phyloP scores from a whole-genome alignment of 257 asterid species.

The Przewalskia tangutica region DNA sequence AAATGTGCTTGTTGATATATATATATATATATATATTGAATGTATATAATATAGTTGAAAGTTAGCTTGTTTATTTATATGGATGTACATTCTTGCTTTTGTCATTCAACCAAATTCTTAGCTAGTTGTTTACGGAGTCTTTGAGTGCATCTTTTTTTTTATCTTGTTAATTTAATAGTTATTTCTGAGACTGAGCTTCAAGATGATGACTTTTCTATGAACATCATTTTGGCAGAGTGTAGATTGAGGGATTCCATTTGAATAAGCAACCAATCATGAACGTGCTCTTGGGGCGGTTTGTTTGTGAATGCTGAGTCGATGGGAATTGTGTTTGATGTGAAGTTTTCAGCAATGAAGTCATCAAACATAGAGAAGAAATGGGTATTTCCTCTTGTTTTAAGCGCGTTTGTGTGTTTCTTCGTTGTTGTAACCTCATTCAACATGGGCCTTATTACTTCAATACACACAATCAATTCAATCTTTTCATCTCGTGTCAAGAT shows the following conservation, averaged over 20 bases:
- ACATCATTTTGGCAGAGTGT: slow-evolving; percentile 3
- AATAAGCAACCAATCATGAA: slow-evolving; percentile 16
- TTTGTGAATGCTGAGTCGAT: slow-evolving; percentile 12
- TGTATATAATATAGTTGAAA: not conserved
- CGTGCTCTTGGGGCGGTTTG: not conserved
- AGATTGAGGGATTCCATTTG: slow-evolving; percentile 14
- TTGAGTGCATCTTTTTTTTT: not conserved
- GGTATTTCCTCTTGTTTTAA: slow-evolving; percentile 62
- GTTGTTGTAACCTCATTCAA: slow-evolving; percentile 62
- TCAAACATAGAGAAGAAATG: slow-evolving; percentile 60
- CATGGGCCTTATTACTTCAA: slow-evolving; percentile 56
- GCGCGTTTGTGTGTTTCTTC: slow-evolving; percentile 45
- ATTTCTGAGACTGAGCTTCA: not conserved
- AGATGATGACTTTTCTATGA: not conserved
- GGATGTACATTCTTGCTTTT: not conserved
- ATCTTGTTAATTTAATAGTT: not conserved
- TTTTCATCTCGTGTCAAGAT: slow-evolving; percentile 28
- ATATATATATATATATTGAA: no score
- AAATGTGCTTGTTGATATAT: no score
- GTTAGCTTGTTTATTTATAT: not conserved
- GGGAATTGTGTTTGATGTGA: slow-evolving; percentile 13
- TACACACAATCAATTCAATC: slow-evolving; percentile 48
- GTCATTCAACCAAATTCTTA: slow-evolving; percentile 7
- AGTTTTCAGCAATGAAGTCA: slow-evolving; percentile 45
- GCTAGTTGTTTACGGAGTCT: slow-evolving; percentile 9